Conservation (phyloP, 805 yeast species). For the Candida loeiensis region DNA sequence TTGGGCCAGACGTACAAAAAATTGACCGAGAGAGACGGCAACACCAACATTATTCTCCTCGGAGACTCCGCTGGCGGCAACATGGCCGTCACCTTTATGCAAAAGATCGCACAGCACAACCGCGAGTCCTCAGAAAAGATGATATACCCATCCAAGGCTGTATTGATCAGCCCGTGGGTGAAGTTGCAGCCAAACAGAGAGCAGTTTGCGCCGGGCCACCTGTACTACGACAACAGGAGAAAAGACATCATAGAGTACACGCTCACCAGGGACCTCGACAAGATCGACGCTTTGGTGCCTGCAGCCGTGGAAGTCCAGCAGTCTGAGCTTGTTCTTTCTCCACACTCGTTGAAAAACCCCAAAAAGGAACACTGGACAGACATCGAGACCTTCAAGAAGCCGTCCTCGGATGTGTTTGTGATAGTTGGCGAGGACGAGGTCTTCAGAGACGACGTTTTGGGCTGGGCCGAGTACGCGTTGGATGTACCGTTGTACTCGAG, state of each 20-base stretch:
- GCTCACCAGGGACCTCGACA: slow-evolving; percentile 3
- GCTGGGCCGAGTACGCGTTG: slow-evolving; percentile 33
- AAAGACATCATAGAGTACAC: slow-evolving; percentile 11
- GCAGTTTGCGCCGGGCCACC: slow-evolving; percentile 27
- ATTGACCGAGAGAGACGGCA: slow-evolving; percentile 19
- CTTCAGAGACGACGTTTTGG: slow-evolving; percentile 38
- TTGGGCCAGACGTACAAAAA: slow-evolving; percentile 24
- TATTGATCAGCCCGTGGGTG: slow-evolving; percentile 40
- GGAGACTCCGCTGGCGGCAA: slow-evolving; percentile 47
- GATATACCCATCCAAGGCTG: slow-evolving; percentile 24
- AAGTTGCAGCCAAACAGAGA: slow-evolving; percentile 21
- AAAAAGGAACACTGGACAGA: slow-evolving; percentile 27
- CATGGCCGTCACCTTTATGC: slow-evolving; percentile 29
- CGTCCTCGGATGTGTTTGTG: slow-evolving; percentile 26
- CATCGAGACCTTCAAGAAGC: slow-evolving; percentile 28
- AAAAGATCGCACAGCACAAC: slow-evolving; percentile 13
- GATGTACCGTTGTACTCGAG: slow-evolving; percentile 22
- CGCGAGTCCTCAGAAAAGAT: slow-evolving; percentile 8
- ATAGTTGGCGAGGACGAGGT: slow-evolving; percentile 41
- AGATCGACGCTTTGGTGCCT: slow-evolving; percentile 7
- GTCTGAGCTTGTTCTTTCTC: slow-evolving; percentile 19
- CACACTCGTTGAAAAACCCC: slow-evolving; percentile 24
- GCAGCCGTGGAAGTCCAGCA: slow-evolving; percentile 1
- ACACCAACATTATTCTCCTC: slow-evolving; percentile 28
- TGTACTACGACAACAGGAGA: slow-evolving; percentile 28